phyloP scores from a whole-genome alignment of 768 basidiomycete genomes.

The Mycena maculata region DNA sequence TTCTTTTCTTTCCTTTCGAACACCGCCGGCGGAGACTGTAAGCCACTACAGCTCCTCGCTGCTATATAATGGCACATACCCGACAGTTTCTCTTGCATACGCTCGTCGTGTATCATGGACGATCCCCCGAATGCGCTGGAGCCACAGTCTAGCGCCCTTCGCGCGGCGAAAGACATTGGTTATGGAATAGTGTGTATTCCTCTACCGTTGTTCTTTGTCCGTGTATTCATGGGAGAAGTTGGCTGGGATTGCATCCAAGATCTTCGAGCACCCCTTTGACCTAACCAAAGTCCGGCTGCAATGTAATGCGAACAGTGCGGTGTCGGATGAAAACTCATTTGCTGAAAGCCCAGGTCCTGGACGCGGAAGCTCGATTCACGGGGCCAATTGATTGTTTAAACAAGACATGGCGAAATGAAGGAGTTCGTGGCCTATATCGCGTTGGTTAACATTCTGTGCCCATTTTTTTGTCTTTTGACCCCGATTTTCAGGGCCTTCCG shows the following conservation, averaged over 20 bases:
- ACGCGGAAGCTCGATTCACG: constrained; percentile 71
- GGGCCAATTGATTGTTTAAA: constrained; percentile 92
- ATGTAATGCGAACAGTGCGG: constrained; percentile 35
- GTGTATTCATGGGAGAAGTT: constrained; percentile 51
- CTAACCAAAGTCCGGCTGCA: constrained; percentile 93
- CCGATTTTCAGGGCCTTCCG: constrained; percentile 79
- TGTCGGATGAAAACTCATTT: background rate
- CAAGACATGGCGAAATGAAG: constrained; percentile 86
- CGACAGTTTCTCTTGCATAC: background rate
- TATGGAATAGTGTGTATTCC: constrained; percentile 57
- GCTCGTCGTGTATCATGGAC: constrained; percentile 16
- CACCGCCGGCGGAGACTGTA: background rate
- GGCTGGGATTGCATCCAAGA: constrained; percentile 87
- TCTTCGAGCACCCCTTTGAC: constrained; percentile 94
- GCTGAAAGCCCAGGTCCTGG: constrained; percentile 73
- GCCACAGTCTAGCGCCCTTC: constrained; percentile 32
- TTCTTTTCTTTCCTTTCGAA: background rate
- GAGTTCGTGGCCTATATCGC: constrained; percentile 86
- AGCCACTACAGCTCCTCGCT: background rate
- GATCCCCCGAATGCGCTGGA: background rate
- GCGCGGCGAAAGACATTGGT: constrained; percentile 57
- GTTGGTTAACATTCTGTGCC: constrained; percentile 59
- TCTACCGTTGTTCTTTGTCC: background rate
- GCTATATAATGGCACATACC: constrained; percentile 8
- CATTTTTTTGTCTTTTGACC: background rate